Percentiles rank a stretch among this genome's conserved stretches.
phyloP scores from a whole-genome alignment of 257 asterid species.

The Gentiana straminea region DNA sequence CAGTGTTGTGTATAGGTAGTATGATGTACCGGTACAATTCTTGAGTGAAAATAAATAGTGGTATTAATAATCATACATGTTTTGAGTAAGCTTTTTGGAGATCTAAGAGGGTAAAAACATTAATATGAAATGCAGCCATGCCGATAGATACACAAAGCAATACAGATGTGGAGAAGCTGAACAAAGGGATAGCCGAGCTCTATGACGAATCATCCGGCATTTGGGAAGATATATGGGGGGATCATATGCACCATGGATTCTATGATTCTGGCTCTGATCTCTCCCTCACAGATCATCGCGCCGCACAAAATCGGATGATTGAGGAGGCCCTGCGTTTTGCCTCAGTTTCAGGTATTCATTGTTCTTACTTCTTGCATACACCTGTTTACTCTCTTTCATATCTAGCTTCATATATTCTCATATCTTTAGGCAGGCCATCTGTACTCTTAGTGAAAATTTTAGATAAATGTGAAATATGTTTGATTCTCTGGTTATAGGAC shows the following conservation, averaged over 20 bases:
- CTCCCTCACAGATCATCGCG: conserved; percentile 61
- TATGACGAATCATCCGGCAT: conserved; percentile 81
- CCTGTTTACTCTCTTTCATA: not conserved
- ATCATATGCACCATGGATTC: conserved; percentile 97
- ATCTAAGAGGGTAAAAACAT: too few species aligned
- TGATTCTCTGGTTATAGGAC: too few species aligned
- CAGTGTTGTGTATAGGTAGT: too few species aligned
- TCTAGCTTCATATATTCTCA: too few species aligned
- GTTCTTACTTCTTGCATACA: not conserved
- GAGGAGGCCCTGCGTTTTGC: conserved; percentile 79
- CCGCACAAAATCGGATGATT: conserved; percentile 95
- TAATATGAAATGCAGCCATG: not conserved
- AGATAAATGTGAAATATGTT: too few species aligned
- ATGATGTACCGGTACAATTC: too few species aligned
- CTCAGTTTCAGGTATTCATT: conserved; percentile 40
- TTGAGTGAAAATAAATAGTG: too few species aligned
- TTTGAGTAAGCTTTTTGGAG: too few species aligned
- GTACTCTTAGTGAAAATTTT: too few species aligned
- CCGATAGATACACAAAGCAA: conserved; percentile 3
- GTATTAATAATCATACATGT: too few species aligned
- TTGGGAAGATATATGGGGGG: conserved; percentile 98
- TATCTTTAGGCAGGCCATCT: too few species aligned
- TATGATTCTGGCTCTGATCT: conserved; percentile 47
- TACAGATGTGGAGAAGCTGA: conserved; percentile 21
- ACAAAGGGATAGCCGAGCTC: conserved; percentile 86